phyloP scores from a whole-genome alignment of 805 yeast species.

The Torulaspora delbrueckii region DNA sequence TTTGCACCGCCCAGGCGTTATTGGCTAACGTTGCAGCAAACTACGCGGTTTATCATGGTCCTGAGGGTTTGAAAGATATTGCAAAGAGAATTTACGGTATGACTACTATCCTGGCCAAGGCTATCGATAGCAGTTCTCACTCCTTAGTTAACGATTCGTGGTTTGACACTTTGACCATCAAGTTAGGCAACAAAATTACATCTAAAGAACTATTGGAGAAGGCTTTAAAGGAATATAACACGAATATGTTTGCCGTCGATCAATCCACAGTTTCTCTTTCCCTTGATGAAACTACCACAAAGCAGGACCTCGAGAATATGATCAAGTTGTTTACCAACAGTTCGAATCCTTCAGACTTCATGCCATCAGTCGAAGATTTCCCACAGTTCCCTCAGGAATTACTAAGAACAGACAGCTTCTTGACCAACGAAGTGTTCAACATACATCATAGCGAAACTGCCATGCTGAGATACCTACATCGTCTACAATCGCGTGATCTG shows the following conservation, averaged over 20 bases:
- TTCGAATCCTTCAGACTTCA: constrained; percentile 12
- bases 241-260: constrained; percentile 71
- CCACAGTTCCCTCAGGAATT: constrained; percentile 49
- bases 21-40: constrained; percentile 93
- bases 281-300: constrained; percentile 81
- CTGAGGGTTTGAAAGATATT: constrained; percentile 73
- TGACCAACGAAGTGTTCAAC: constrained; percentile 76
- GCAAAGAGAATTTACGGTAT: constrained; percentile 71
- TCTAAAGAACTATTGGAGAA: constrained; percentile 52
- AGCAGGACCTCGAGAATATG: constrained; percentile 54
- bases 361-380: constrained; percentile 28
- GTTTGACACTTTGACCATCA: constrained; percentile 84
- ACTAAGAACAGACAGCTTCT: constrained; percentile 53
- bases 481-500: constrained; percentile 79
- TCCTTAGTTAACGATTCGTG: constrained; percentile 53
- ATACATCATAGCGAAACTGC: constrained; percentile 90
- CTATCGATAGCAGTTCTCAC: constrained; percentile 44
- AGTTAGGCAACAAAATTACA: constrained; percentile 40
- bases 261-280: constrained; percentile 65
- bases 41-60: constrained; percentile 96
- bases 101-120: constrained; percentile 65
- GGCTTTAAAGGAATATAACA: constrained; percentile 59
- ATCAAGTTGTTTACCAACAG: constrained; percentile 52
- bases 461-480: constrained; percentile 84
- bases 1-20: constrained; percentile 96